Base-by-base conservation (phyloP, 768 basidiomycete species). In the Tricholoma hemisulphureum region DNA sequence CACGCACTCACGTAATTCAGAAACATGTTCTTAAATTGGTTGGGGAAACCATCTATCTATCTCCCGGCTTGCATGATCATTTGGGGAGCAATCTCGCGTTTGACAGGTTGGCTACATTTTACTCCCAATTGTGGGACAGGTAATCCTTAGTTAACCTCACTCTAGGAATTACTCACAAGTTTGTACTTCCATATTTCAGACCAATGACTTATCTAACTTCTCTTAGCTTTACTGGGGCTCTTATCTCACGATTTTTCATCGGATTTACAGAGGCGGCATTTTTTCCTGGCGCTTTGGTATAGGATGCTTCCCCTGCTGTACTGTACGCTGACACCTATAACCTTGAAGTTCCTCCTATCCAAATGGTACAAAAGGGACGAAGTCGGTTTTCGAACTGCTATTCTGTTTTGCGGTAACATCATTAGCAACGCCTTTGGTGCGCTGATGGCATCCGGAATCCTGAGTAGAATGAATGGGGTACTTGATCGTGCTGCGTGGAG, bases 381-480 rank as follows among this genome's bases (percentile, higher is more conserved):
- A 66, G 75, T 93, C 37, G 90, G 87, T 37, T 74, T 84, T 51
- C 77, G 89, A 53, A 88, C 82, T 11, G 86, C 89, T 5, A 67
- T 88, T 48, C 76, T 92, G 28, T 82, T 81, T 37, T 89, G 88
- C 58, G 91, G 91, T 18, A 84, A 80, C 63, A 75, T 93, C 26
- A 84, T 92, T 53, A 85, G 84, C 55, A 94, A 93, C 75, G 91
- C 90, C 0, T 91, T 93, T 67, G 91, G 91, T 3, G 80, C 89
- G 2, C 74, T 93, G 11, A 82, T 93, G 52, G 89, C 91, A 10
- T 88, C 89, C 28, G 86, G 83, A 1, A 89, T 93, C 53, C 80
- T 93, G 16, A 78, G 82, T 61, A 73, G 75, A 11, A 90, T 93
- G 87, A 81, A 91, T 35, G 87, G 86, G 6, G 77, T 77, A 55